phyloP scores from a whole-genome alignment of 495 filamentous ascomycete species.

The Tetracladium setigerum region DNA sequence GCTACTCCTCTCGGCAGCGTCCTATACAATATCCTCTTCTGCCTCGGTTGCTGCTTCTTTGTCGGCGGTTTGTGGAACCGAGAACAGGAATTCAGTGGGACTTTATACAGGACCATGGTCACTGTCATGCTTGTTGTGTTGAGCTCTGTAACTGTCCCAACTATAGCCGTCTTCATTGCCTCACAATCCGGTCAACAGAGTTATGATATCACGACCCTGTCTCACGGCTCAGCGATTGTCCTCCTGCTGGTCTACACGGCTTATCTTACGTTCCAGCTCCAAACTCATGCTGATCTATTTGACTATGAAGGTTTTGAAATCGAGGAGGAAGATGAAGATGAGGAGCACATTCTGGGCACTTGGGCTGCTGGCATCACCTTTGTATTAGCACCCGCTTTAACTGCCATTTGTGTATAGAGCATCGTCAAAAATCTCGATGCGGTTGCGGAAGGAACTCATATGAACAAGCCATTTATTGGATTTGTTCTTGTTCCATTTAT shows the following conservation, averaged over 20 bases:
- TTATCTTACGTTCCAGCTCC: constrained; percentile 7
- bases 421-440: constrained; percentile 88
- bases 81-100: too few species aligned
- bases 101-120: background rate
- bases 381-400: constrained; percentile 67
- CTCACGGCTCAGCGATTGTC: constrained; percentile 4
- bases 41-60: constrained; percentile 1
- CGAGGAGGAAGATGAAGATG: constrained; percentile 15
- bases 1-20: constrained; percentile 20
- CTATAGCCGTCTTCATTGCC: background rate
- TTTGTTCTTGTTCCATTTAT: constrained; percentile 94
- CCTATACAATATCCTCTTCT: constrained; percentile 22
- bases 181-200: background rate
- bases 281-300: constrained; percentile 1
- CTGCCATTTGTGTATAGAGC: constrained; percentile 87
- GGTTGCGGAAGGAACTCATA: constrained; percentile 72
- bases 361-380: constrained; percentile 66
- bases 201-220: constrained; percentile 3
- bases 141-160: background rate
- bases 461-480: constrained; percentile 95
- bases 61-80: constrained; percentile 1
- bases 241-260: constrained; percentile 2
- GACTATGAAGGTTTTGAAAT: background rate
- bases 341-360: constrained; percentile 57
- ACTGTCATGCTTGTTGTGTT: background rate